A percentile compares a stretch with the other conserved stretches of the same genome.
Conservation (phyloP, 257 asterid genomes). For the Fraxinus cuspidata region DNA sequence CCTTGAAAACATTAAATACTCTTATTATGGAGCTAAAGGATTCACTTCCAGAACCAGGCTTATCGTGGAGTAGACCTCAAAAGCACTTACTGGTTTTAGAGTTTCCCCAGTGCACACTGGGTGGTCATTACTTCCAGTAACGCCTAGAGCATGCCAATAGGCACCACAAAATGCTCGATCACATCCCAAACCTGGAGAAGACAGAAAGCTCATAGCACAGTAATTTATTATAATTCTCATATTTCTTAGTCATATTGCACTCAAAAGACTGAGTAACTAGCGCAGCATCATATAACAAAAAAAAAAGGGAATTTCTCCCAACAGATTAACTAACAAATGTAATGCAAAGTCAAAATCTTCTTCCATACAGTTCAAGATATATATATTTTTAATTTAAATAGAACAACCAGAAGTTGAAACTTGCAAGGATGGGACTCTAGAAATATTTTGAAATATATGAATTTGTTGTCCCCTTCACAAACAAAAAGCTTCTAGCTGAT, state of each 20-base stretch:
- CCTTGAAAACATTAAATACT: not conserved
- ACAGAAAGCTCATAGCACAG: conserved; percentile 11
- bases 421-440: not conserved
- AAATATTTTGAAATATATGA: no score
- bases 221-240: not conserved
- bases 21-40: not conserved
- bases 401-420: not conserved
- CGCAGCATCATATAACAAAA: not conserved
- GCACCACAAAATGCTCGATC: conserved; percentile 98
- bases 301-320: conserved; percentile 6
- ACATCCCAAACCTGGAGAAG: conserved; percentile 83
- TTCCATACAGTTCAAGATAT: not conserved
- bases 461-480: not conserved
- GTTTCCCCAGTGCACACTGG: conserved; percentile 70
- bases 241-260: not conserved
- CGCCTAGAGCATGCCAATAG: conserved; percentile 83
- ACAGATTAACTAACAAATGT: not conserved
- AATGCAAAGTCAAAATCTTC: not conserved
- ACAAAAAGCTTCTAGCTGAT: not conserved
- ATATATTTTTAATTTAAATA: not conserved
- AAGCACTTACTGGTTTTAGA: conserved; percentile 67
- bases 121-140: conserved; percentile 43
- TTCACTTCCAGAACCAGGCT: not conserved
- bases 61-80: not conserved
- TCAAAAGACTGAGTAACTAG: not conserved